Conservation (phyloP, 805 yeast genomes). For the Clavispora vitiphila region DNA sequence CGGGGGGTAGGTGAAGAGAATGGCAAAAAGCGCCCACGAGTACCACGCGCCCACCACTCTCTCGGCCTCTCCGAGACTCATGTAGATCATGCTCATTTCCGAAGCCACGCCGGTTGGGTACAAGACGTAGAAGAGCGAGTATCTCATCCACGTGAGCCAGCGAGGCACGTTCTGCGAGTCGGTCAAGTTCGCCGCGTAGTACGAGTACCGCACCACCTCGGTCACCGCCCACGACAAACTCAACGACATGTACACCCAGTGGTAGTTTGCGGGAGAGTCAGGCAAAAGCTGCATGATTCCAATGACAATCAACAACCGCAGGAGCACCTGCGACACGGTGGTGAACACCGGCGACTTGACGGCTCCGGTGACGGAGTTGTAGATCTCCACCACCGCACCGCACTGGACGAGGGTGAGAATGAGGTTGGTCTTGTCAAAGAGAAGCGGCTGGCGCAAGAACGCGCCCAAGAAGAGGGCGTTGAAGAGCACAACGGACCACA, state of each 20-base stretch:
- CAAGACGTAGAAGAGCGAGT: conserved; percentile 73
- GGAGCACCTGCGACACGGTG: conserved; percentile 80
- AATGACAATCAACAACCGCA: conserved; percentile 75
- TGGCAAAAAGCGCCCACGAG: conserved; percentile 49
- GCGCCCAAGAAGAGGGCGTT: conserved; percentile 32
- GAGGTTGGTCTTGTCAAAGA: conserved; percentile 54
- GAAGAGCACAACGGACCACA: conserved; percentile 38
- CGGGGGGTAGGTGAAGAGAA: conserved; percentile 71
- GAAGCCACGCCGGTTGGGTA: conserved; percentile 93
- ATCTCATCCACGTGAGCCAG: conserved; percentile 66
- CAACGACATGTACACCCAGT: conserved; percentile 62
- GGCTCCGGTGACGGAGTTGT: conserved; percentile 71
- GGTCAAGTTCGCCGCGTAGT: conserved; percentile 66
- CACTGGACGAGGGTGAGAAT: conserved; percentile 68
- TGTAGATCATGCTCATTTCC: conserved; percentile 66
- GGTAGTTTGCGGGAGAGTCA: conserved; percentile 54
- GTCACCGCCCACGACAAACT: conserved; percentile 87
- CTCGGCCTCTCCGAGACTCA: conserved; percentile 69
- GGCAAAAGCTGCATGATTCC: conserved; percentile 82
- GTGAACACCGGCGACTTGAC: conserved; percentile 85
- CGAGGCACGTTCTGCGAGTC: conserved; percentile 50
- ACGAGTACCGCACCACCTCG: conserved; percentile 86
- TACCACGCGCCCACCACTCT: conserved; percentile 44
- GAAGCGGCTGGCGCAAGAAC: conserved; percentile 56
- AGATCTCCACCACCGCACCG: conserved; percentile 73